phyloP scores from a whole-genome alignment of 768 basidiomycete species.

The Mrakia blollopis region DNA sequence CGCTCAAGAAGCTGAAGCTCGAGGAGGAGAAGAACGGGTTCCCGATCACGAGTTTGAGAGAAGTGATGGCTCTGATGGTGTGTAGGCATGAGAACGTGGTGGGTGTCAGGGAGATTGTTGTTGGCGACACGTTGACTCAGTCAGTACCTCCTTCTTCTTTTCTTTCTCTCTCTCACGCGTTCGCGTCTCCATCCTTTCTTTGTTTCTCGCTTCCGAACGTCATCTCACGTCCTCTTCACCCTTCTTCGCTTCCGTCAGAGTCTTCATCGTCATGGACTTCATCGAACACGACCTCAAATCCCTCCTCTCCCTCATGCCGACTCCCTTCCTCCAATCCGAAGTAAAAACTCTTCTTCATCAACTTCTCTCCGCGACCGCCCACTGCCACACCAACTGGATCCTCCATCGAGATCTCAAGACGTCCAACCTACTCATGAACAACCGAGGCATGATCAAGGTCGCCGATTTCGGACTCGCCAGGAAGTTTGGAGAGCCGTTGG shows the following conservation, averaged over 20 bases:
- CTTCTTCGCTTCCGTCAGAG: constrained; percentile 51
- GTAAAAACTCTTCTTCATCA: constrained; percentile 96
- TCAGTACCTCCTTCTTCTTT: constrained; percentile 55
- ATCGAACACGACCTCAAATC: constrained; percentile 99
- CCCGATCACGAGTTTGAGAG: constrained; percentile 91
- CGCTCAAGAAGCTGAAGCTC: constrained; percentile 93
- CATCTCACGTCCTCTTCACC: too few species aligned
- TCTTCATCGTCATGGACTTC: constrained; percentile 99
- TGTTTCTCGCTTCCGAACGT: not conserved
- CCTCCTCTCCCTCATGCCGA: constrained; percentile 86
- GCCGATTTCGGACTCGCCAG: constrained; percentile 96
- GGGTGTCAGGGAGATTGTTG: constrained; percentile 92
- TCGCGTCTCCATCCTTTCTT: constrained; percentile 4
- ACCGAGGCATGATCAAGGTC: constrained; percentile 95
- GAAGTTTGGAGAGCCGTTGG: constrained; percentile 92
- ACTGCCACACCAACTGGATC: constrained; percentile 96
- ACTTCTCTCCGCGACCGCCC: constrained; percentile 82
- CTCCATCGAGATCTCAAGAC: constrained; percentile 96
- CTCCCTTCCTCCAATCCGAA: constrained; percentile 94
- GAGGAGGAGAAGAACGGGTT: constrained; percentile 99
- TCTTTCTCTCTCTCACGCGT: constrained; percentile 22
- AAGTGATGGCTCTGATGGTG: constrained; percentile 92
- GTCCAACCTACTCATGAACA: constrained; percentile 97
- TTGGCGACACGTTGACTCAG: constrained; percentile 98
- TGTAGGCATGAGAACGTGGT: constrained; percentile 96